Evolutionary conservation across 2,329 filamentous ascomycete genomes (phyloP).

Genomic region (Zasmidium citrigriseum): DNA sequence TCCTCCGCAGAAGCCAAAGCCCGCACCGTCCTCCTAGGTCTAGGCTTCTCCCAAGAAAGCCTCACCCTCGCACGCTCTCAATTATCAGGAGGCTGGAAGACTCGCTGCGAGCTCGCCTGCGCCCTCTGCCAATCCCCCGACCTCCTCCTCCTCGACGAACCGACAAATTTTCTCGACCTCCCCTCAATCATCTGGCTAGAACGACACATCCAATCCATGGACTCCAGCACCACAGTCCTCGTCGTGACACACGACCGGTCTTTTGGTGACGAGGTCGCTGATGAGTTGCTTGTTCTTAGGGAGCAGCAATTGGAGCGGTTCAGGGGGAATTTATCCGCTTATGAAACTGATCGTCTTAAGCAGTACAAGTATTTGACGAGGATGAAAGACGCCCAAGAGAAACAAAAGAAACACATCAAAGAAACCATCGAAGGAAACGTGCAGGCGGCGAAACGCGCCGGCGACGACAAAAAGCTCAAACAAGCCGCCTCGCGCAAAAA

Average conservation of each 20-base stretch:
- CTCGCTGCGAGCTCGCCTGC: conserved; percentile 45
- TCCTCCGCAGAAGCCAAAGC: conserved; percentile 59
- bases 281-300: conserved; percentile 73
- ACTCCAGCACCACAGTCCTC: conserved; percentile 64
- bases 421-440: conserved; percentile 74
- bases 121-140: conserved; percentile 73
- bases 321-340: conserved; percentile 71
- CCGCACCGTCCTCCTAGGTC: conserved; percentile 64
- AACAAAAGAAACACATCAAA: conserved; percentile 78
- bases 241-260: conserved; percentile 83
- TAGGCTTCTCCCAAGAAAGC: conserved; percentile 68
- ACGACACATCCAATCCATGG: conserved; percentile 62
- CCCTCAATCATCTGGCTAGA: conserved; percentile 85
- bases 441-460: conserved; percentile 71
- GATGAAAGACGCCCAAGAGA: conserved; percentile 81
- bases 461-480: conserved; percentile 83
- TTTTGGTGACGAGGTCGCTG: conserved; percentile 74
- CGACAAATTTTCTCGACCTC: conserved; percentile 83
- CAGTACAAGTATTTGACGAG: conserved; percentile 58
- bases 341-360: conserved; percentile 62
- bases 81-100: conserved; percentile 67
- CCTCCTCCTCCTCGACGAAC: conserved; percentile 80
- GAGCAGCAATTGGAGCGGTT: conserved; percentile 73
- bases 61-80: conserved; percentile 62
- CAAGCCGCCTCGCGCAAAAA: conserved; percentile 83